These are phyloP conservation scores for Gentiana macrophylla DNA, from an alignment of 257 asterid genomes.

Conservation along the genomic window DNA sequence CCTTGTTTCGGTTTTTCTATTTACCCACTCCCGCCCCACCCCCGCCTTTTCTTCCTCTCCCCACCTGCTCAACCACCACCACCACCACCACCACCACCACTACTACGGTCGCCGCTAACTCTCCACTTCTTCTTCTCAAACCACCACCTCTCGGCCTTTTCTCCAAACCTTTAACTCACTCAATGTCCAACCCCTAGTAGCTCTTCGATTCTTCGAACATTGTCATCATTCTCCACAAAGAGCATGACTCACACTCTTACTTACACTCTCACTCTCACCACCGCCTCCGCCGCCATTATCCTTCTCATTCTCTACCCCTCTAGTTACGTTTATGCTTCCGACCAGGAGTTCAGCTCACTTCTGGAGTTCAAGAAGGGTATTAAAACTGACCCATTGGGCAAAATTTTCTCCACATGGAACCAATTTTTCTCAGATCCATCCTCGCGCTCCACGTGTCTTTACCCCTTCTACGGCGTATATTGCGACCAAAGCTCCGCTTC, in stretches of 20 bases:
- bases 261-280: constrained; percentile 4
- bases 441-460: constrained; percentile 40
- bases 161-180: constrained; percentile 5
- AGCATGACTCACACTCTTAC: constrained; percentile 27
- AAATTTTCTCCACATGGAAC: constrained; percentile 50
- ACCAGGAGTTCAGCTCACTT: constrained; percentile 61
- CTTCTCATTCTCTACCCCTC: constrained; percentile 18
- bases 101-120: not conserved
- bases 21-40: constrained; percentile 13
- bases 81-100: constrained; percentile 9
- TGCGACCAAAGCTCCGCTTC: constrained; percentile 31
- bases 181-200: constrained; percentile 42
- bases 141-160: not conserved
- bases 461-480: constrained; percentile 48
- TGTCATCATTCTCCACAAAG: constrained; percentile 23
- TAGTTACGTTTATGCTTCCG: constrained; percentile 21
- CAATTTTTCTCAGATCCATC: constrained; percentile 22
- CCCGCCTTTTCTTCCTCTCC: not conserved
- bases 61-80: constrained; percentile 13
- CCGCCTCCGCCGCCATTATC: constrained; percentile 6
- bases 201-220: constrained; percentile 5
- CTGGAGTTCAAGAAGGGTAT: constrained; percentile 78
- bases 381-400: constrained; percentile 50
- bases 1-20: constrained; percentile 35
- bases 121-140: not conserved